Evolutionary conservation across 805 yeast genomes (phyloP).

Genomic region (Yarrowia sp.): DNA sequence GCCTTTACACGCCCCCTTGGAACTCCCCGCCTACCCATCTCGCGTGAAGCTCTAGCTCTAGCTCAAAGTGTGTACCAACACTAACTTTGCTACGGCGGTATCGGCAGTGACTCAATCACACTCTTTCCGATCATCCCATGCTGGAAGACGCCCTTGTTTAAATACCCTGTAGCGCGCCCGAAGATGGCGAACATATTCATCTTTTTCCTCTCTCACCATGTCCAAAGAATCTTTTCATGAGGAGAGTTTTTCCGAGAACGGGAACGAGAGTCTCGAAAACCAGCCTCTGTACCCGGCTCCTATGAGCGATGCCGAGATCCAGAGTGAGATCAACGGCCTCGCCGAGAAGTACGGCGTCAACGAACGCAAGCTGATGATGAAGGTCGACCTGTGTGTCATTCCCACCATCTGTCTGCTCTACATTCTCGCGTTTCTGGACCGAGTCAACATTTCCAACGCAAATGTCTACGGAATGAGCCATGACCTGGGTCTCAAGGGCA

Average conservation of each 20-base stretch:
- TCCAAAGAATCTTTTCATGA: constrained; percentile 19
- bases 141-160: background rate
- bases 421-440: constrained; percentile 76
- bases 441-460: constrained; percentile 85
- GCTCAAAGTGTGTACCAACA: background rate
- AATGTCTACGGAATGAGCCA: constrained; percentile 69
- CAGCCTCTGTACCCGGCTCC: constrained; percentile 25
- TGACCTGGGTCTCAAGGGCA: constrained; percentile 62
- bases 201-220: background rate
- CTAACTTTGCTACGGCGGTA: constrained; percentile 22
- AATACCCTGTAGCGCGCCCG: background rate
- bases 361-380: constrained; percentile 64
- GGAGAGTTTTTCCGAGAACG: constrained; percentile 11
- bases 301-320: constrained; percentile 17
- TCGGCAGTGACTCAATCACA: constrained; percentile 4
- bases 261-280: background rate
- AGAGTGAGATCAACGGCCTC: constrained; percentile 46
- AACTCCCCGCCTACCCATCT: too few relatives aligned
- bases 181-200: background rate
- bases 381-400: constrained; percentile 70
- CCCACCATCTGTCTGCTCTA: constrained; percentile 80
- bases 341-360: constrained; percentile 60
- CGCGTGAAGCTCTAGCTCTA: constrained; percentile 13
- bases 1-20: background rate
- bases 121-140: constrained; percentile 1